Percentiles rank a stretch among this genome's conserved stretches.
Evolutionary conservation across 2,329 filamentous ascomycete genomes (phyloP).

Genomic region (Tympanopsis confertula): DNA sequence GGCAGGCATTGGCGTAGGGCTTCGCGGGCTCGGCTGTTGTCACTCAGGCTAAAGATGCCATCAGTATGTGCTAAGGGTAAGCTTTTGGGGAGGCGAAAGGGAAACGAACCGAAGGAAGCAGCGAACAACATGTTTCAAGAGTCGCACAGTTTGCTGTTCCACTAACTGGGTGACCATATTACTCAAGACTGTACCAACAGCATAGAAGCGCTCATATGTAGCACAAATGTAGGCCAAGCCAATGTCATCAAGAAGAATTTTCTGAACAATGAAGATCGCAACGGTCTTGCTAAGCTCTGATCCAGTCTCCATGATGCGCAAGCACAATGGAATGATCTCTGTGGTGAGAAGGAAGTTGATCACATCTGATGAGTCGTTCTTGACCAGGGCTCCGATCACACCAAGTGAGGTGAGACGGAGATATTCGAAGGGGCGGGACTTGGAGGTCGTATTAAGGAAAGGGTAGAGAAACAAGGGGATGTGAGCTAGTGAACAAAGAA

Average conservation of each 20-base stretch:
- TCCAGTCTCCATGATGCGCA: slow-evolving; percentile 98
- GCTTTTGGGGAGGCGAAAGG: background rate
- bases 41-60: slow-evolving; percentile 56
- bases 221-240: slow-evolving; percentile 97
- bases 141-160: slow-evolving; percentile 87
- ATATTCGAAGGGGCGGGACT: slow-evolving; percentile 95
- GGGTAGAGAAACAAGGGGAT: slow-evolving; percentile 96
- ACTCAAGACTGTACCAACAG: slow-evolving; percentile 89
- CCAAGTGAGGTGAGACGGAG: slow-evolving; percentile 88
- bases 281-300: slow-evolving; percentile 98
- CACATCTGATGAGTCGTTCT: slow-evolving; percentile 96
- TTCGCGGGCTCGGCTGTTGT: slow-evolving; percentile 90
- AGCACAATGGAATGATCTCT: slow-evolving; percentile 93
- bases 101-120: slow-evolving; percentile 78
- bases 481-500: slow-evolving; percentile 55
- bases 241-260: slow-evolving; percentile 93
- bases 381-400: slow-evolving; percentile 91
- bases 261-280: slow-evolving; percentile 98
- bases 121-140: slow-evolving; percentile 93
- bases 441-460: slow-evolving; percentile 96
- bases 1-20: slow-evolving; percentile 91
- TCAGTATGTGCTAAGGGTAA: background rate
- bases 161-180: slow-evolving; percentile 98
- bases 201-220: slow-evolving; percentile 96
- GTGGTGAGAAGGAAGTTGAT: slow-evolving; percentile 98